Conservation (phyloP, 768 basidiomycete genomes). For the Hygrophoropsis aurantiaca region DNA sequence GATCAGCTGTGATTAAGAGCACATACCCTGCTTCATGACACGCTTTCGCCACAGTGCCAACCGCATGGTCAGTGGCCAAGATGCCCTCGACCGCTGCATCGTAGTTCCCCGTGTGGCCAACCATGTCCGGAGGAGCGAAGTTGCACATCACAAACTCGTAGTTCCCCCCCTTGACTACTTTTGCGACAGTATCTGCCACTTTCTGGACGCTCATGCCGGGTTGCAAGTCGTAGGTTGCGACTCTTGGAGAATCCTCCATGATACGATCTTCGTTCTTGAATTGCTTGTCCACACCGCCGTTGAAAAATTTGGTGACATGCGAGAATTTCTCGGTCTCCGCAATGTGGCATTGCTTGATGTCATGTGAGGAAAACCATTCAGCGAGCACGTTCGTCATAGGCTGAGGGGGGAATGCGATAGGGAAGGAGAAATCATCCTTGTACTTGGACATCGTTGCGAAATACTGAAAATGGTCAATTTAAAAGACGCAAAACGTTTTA, state of each 20-base stretch:
- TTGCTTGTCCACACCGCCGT: constrained; percentile 93
- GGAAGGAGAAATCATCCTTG: constrained; percentile 88
- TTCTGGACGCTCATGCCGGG: constrained; percentile 88
- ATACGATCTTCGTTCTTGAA: constrained; percentile 79
- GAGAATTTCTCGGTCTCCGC: constrained; percentile 99
- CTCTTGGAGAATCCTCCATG: constrained; percentile 91
- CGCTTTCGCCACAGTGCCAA: constrained; percentile 83
- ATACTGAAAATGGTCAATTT: constrained; percentile 40
- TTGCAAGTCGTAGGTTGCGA: constrained; percentile 90
- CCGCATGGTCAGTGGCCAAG: constrained; percentile 84
- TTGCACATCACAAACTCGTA: constrained; percentile 97
- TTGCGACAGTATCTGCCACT: constrained; percentile 92
- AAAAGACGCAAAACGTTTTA: neutral
- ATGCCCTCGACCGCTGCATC: constrained; percentile 92
- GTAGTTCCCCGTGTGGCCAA: constrained; percentile 90
- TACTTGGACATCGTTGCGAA: constrained; percentile 95
- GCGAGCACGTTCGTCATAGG: constrained; percentile 93
- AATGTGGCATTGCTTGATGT: constrained; percentile 83
- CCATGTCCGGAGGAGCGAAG: constrained; percentile 98
- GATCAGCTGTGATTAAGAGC: constrained; percentile 87
- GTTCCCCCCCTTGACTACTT: constrained; percentile 65
- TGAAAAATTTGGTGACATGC: constrained; percentile 98
- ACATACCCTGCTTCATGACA: constrained; percentile 85
- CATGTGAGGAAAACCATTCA: constrained; percentile 83
- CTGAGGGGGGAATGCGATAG: constrained; percentile 91